These are phyloP conservation scores for Biscutella auriculata DNA, from an alignment of 441 rosid species.

Conservation along the genomic window DNA sequence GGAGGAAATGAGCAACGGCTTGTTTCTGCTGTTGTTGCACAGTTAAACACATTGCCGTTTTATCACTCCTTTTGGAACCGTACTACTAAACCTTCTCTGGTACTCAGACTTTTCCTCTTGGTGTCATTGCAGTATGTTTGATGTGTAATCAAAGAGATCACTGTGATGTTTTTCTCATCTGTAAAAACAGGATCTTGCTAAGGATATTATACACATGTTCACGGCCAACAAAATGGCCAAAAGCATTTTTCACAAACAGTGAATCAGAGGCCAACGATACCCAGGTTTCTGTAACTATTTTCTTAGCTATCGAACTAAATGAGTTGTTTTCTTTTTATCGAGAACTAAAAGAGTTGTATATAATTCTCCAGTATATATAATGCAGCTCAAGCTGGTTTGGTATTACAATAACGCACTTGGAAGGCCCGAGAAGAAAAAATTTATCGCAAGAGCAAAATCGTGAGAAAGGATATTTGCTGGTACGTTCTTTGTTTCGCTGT, in stretches of 20 bases:
- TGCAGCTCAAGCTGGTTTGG: conserved; percentile 81
- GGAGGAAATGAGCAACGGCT: conserved; percentile 89
- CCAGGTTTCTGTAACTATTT: conserved; percentile 20
- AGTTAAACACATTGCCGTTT: conserved; percentile 72
- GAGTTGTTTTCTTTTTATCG: too few species aligned
- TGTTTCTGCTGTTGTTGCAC: conserved; percentile 67
- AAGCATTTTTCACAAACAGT: conserved; percentile 81
- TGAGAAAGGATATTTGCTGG: conserved; percentile 15
- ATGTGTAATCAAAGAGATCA: background rate
- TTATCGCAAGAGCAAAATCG: conserved; percentile 73
- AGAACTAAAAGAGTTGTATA: background rate
- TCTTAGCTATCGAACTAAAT: too few species aligned
- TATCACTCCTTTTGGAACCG: conserved; percentile 98
- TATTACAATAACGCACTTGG: conserved; percentile 85
- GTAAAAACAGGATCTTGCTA: conserved; percentile 72
- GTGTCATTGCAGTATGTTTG: background rate
- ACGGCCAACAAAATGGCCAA: conserved; percentile 77
- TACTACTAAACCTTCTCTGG: conserved; percentile 88
- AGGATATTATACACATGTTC: conserved; percentile 66
- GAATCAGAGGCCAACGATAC: conserved; percentile 98
- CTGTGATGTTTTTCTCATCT: background rate
- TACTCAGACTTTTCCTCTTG: conserved; percentile 15
- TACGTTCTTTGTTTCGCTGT: background rate
- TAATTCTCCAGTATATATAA: background rate
- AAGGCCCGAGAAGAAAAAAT: conserved; percentile 71